These are phyloP conservation scores for Penicillium verhagenii DNA, from an alignment of 495 filamentous ascomycete species.

Conservation along the genomic window DNA sequence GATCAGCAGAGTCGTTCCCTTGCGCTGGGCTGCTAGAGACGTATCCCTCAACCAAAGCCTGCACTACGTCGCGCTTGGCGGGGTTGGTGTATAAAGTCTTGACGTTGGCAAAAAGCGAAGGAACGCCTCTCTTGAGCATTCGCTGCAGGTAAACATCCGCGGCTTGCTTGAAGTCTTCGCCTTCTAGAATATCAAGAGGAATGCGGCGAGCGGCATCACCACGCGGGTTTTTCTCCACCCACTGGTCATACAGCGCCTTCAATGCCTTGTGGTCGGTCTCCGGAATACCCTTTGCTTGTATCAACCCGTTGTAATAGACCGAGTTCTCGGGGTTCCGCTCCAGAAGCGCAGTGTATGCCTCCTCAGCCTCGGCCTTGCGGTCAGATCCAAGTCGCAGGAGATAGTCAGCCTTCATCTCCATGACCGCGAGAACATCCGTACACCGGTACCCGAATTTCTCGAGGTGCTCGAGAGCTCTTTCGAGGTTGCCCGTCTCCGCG, in stretches of 20 bases:
- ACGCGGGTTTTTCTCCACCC: constrained; percentile 74
- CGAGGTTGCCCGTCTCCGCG: constrained; percentile 75
- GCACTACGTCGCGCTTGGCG: constrained; percentile 72
- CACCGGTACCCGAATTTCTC: constrained; percentile 71
- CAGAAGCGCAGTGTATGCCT: constrained; percentile 75
- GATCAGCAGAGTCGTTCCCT: constrained; percentile 46
- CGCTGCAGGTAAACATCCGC: constrained; percentile 78
- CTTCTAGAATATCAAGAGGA: constrained; percentile 86
- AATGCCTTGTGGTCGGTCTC: constrained; percentile 60
- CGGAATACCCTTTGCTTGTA: constrained; percentile 63
- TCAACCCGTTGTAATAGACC: constrained; percentile 78
- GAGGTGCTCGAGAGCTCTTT: constrained; percentile 83
- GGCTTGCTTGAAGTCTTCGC: constrained; percentile 75
- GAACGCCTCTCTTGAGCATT: constrained; percentile 94
- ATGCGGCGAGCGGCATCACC: constrained; percentile 83
- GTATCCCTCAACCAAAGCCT: constrained; percentile 77
- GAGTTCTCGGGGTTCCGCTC: constrained; percentile 86
- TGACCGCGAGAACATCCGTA: constrained; percentile 81
- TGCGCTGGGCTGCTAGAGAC: constrained; percentile 46
- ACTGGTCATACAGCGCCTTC: constrained; percentile 74
- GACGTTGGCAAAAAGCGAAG: constrained; percentile 92
- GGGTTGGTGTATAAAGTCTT: constrained; percentile 82
- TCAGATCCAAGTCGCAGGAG: constrained; percentile 74
- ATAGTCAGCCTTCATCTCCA: constrained; percentile 88
- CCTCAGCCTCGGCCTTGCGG: constrained; percentile 75